These are phyloP conservation scores for Cystofilobasidium bisporidii DNA, from an alignment of 768 basidiomycete species.

Conservation along the genomic window DNA sequence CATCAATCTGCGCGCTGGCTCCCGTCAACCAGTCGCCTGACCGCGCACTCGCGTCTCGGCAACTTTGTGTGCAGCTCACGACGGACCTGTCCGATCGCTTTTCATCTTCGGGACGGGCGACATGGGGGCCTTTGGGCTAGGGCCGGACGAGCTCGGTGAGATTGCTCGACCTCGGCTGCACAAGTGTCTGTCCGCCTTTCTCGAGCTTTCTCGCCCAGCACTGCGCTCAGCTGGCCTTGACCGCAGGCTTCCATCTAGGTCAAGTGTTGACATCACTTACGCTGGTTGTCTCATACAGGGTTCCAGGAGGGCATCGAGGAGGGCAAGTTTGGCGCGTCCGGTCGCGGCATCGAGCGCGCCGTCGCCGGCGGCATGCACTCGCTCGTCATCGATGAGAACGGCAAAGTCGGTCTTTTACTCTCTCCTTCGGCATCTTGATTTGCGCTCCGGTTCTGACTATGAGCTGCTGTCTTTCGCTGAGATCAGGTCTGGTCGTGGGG, in stretches of 20 bases:
- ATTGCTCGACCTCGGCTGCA: conserved; percentile 65
- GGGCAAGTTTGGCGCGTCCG: conserved; percentile 56
- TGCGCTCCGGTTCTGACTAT: background rate
- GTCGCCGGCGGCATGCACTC: conserved; percentile 82
- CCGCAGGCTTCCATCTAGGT: too few species aligned
- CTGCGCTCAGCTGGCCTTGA: too few species aligned
- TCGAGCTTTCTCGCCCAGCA: too few species aligned
- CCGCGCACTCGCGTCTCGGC: background rate
- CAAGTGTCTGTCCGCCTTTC: conserved; percentile 45
- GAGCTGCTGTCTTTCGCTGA: background rate
- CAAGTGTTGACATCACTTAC: too few species aligned
- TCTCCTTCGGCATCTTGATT: background rate
- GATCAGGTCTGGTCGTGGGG: conserved; percentile 30
- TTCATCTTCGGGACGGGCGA: conserved; percentile 86
- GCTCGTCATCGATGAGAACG: conserved; percentile 77
- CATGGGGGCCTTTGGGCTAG: conserved; percentile 91
- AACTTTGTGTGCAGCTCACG: background rate
- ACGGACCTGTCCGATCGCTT: conserved; percentile 35
- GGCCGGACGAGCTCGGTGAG: conserved; percentile 55
- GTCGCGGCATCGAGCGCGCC: conserved; percentile 63
- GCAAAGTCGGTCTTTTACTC: conserved; percentile 55
- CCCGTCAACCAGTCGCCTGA: too few species aligned
- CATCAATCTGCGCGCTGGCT: too few species aligned
- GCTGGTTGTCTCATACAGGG: conserved; percentile 30
- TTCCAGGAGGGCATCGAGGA: conserved; percentile 62